Evolutionary conservation across 495 filamentous ascomycete species (phyloP).

Genomic region (Penicillium ochrochloron): DNA sequence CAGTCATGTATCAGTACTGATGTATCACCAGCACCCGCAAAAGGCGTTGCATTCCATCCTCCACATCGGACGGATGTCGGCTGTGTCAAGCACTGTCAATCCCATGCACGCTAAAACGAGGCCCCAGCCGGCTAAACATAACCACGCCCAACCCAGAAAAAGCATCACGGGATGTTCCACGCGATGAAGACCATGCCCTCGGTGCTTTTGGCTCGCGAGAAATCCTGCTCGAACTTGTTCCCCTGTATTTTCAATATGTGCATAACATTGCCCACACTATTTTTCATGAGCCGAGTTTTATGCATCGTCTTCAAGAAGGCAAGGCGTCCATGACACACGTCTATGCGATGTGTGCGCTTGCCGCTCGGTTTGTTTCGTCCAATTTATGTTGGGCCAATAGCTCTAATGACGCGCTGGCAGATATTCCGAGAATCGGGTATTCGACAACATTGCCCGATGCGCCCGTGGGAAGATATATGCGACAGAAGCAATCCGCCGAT

Average conservation of each 20-base stretch:
- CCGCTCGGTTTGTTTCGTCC: background rate
- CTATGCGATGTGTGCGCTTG: background rate
- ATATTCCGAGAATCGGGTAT: background rate
- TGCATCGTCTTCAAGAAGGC: background rate
- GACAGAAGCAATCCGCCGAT: background rate
- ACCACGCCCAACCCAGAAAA: background rate
- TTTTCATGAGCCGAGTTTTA: background rate
- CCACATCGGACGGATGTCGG: background rate
- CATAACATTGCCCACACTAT: background rate
- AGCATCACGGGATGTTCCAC: background rate
- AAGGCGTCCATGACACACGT: background rate
- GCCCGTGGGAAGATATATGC: background rate
- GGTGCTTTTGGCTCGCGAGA: background rate
- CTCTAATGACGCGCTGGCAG: background rate
- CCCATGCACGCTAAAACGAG: background rate
- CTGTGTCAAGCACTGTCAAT: background rate
- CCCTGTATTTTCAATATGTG: background rate
- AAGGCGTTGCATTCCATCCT: background rate
- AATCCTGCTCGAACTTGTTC: background rate
- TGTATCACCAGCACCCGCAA: background rate
- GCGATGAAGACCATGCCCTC: background rate
- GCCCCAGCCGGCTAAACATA: background rate
- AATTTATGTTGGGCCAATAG: background rate
- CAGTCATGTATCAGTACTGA: background rate
- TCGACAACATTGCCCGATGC: background rate